Base-by-base conservation (phyloP, 2,329 filamentous ascomycete species). In the Phyllosticta capitalensis region DNA sequence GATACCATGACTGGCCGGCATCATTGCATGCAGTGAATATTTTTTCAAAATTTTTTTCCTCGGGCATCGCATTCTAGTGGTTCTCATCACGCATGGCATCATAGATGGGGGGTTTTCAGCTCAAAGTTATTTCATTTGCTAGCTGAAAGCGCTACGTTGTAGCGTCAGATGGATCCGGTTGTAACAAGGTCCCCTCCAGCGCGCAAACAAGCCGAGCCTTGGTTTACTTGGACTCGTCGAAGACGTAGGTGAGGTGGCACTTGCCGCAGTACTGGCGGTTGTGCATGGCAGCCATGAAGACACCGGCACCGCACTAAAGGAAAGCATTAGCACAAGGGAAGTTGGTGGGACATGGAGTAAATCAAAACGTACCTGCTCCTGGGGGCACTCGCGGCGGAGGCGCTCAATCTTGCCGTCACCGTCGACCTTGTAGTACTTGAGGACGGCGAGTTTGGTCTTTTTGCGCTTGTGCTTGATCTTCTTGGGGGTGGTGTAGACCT, bases 381-480 rank as follows among this genome's bases (percentile, higher is more conserved):
- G 81, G 69, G 95, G 94, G 84, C 94, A 99, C 86, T 99, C 95
- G 80, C 94, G 87, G 77, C 95, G 87, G 69, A 99, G 88, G 76
- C 94, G 94, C 89, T 99, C 94, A 74, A 99, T 97, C 88, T 97
- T 97, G 81, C 95, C 94, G 75, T 99, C 94, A 72, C 89, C 90
- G 80, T 97, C 94, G 73, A 99, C 94, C 90, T 99, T 99, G 90
- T 99, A 99, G 90, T 99, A 99, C 88, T 99, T 99, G 80, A 99
- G 92, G 71, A 99, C 92, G 74, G 94, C 94, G 79, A 99, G 83
- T 89, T 99, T 99, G 87, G 89, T 96, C 92, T 99, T 99, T 91
- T 97, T 99, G 84, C 91, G 89, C 92, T 99, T 99, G 88, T 99
- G 94, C 94, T 99, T 99, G 89, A 99, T 99, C 91, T 99, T 99